Conservation (phyloP, 2,329 filamentous ascomycete genomes). For the Colletotrichum eremochloae region DNA sequence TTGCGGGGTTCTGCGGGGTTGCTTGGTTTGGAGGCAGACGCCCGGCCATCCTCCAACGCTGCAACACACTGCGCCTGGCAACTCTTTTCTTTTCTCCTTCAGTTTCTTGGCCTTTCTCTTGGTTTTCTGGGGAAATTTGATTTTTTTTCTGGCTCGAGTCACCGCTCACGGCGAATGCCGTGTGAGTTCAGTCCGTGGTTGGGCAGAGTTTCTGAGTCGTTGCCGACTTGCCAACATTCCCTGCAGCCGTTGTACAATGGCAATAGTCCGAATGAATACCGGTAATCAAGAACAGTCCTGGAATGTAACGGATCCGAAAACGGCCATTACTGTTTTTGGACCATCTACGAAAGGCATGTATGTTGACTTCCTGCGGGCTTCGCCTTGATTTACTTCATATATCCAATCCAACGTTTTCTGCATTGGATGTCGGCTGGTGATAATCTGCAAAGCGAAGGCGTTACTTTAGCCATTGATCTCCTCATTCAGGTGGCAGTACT, state of each 20-base stretch:
- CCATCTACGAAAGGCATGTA: not conserved
- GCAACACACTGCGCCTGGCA: not conserved
- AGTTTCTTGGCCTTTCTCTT: too few relatives aligned
- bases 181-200: too few relatives aligned
- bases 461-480: not conserved
- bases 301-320: not conserved
- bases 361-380: too few relatives aligned
- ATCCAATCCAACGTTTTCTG: not conserved
- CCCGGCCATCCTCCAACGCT: not conserved
- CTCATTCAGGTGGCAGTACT: not conserved
- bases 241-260: too few relatives aligned
- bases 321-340: too few relatives aligned
- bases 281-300: not conserved
- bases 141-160: too few relatives aligned
- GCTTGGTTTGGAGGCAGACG: constrained; percentile 3
- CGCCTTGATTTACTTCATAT: too few relatives aligned
- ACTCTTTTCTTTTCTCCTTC: not conserved
- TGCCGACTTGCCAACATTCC: too few relatives aligned
- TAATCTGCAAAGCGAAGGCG: not conserved
- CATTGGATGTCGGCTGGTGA: not conserved
- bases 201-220: too few relatives aligned
- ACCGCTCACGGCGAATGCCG: too few relatives aligned
- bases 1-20: constrained; percentile 38
- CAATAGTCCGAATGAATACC: too few relatives aligned
- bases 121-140: too few relatives aligned